A percentile compares a stretch with the other conserved stretches of the same genome.
phyloP scores from a whole-genome alignment of 148 eudicot genomes.

The Nepenthes gracilis region DNA sequence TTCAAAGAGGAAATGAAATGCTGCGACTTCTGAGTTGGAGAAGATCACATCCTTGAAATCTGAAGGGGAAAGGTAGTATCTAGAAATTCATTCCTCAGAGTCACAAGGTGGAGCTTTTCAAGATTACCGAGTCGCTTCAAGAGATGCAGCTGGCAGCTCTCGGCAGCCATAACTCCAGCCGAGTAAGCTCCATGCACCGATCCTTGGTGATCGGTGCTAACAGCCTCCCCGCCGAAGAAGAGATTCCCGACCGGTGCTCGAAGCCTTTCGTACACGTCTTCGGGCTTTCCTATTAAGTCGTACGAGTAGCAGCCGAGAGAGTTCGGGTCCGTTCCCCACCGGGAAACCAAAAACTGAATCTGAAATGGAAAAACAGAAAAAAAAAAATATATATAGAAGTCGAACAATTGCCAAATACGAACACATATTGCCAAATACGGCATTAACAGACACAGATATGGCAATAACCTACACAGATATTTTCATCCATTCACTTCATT shows the following conservation, averaged over 20 bases:
- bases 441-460: no score
- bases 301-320: constrained; percentile 91
- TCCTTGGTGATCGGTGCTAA: constrained; percentile 86
- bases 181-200: constrained; percentile 96
- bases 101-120: constrained; percentile 37
- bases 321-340: constrained; percentile 85
- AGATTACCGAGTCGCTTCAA: constrained; percentile 36
- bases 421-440: no score
- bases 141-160: constrained; percentile 60
- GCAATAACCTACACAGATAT: no score
- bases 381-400: not conserved
- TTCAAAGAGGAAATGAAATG: no score
- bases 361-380: constrained; percentile 11
- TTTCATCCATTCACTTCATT: no score
- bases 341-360: constrained; percentile 82
- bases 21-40: no score
- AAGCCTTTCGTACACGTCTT: constrained; percentile 75
- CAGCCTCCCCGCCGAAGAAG: constrained; percentile 95
- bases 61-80: constrained; percentile 68
- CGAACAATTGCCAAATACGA: not conserved
- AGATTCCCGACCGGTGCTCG: constrained; percentile 82
- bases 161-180: constrained; percentile 79
- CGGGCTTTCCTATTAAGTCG: constrained; percentile 79
- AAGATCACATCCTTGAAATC: constrained; percentile 70
- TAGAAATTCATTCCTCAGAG: constrained; percentile 34